These are phyloP conservation scores for Chlamydomonas schloesseri DNA, from an alignment of 139 green algal species.

Conservation along the genomic window DNA sequence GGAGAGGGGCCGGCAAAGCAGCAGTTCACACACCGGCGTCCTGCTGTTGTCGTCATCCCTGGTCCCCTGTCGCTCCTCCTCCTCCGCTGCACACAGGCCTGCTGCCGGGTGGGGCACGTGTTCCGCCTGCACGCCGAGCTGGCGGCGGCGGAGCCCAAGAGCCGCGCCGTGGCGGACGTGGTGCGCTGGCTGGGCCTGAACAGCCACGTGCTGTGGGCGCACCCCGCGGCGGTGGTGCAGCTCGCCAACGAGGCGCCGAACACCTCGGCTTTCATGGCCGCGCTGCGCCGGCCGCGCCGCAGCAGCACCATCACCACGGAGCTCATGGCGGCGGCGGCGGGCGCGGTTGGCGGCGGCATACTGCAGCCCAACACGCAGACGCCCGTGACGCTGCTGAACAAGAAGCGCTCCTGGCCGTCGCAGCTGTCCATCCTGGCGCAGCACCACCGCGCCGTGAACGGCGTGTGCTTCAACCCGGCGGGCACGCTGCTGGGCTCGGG, in stretches of 20 bases:
- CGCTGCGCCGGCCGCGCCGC: slow-evolving; percentile 27
- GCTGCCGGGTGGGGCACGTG: slow-evolving; percentile 33
- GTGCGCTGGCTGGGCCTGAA: slow-evolving; percentile 39
- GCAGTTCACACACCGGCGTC: too few relatives aligned
- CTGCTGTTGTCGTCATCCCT: too few relatives aligned
- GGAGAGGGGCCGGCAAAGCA: too few relatives aligned
- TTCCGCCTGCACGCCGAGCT: slow-evolving; percentile 39
- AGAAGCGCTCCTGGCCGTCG: slow-evolving; percentile 28
- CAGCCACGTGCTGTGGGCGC: slow-evolving; percentile 28
- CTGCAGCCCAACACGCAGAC: neutral
- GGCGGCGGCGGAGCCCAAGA: slow-evolving; percentile 30
- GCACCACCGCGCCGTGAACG: slow-evolving; percentile 40
- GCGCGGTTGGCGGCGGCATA: neutral
- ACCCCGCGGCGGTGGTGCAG: slow-evolving; percentile 28
- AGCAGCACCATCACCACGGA: slow-evolving; percentile 39
- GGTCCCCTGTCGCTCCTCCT: too few relatives aligned
- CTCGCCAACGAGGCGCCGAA: slow-evolving; percentile 44
- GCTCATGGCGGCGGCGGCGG: neutral
- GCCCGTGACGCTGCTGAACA: slow-evolving; percentile 39
- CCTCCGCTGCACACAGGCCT: neutral
- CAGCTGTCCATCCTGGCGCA: slow-evolving; percentile 43
- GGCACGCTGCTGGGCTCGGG: slow-evolving; percentile 48
- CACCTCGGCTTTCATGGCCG: slow-evolving; percentile 21
- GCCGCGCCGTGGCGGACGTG: slow-evolving; percentile 35
- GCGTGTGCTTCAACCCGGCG: slow-evolving; percentile 38